A percentile compares a stretch with the other conserved stretches of the same genome.
These are phyloP conservation scores for Paracoccidioides brasiliensis DNA, from an alignment of 2,329 filamentous ascomycete species.

Conservation along the genomic window DNA sequence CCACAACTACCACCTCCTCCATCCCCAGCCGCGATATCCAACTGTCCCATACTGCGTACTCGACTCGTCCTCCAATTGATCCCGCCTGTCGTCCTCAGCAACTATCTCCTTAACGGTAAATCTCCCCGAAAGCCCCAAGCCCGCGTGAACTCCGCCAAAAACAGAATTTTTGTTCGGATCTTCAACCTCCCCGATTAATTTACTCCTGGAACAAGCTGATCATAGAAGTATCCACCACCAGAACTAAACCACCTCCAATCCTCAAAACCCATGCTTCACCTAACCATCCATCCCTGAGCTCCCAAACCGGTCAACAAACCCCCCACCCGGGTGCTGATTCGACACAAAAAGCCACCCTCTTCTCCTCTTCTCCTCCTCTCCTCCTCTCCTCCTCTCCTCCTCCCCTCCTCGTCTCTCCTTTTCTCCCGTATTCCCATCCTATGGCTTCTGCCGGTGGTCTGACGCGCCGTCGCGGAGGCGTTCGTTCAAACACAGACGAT, in stretches of 20 bases:
- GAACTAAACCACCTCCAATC: not conserved
- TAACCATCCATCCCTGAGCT: not conserved
- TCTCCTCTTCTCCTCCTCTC: constrained; percentile 5
- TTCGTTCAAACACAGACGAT: constrained; percentile 42
- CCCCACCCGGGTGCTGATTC: not conserved
- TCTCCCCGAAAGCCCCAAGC: not conserved
- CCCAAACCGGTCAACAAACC: not conserved
- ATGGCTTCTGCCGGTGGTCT: constrained; percentile 60
- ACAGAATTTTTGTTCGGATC: not conserved
- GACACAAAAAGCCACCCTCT: not conserved
- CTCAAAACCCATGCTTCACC: not conserved
- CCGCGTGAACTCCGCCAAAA: not conserved
- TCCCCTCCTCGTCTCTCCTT: constrained; percentile 5
- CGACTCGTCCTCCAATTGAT: not conserved
- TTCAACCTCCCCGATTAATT: not conserved
- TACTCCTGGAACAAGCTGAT: not conserved
- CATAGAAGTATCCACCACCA: not conserved
- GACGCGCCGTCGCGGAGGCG: constrained; percentile 56
- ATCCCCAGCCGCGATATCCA: not conserved
- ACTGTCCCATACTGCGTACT: too few species aligned
- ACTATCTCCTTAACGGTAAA: not conserved
- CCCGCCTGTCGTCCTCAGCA: not conserved
- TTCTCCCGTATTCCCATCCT: constrained; percentile 10
- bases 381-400: constrained; percentile 5
- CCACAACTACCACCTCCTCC: too few species aligned